Evolutionary conservation across 257 asterid genomes (phyloP).

Genomic region (Solanum sejunctum): DNA sequence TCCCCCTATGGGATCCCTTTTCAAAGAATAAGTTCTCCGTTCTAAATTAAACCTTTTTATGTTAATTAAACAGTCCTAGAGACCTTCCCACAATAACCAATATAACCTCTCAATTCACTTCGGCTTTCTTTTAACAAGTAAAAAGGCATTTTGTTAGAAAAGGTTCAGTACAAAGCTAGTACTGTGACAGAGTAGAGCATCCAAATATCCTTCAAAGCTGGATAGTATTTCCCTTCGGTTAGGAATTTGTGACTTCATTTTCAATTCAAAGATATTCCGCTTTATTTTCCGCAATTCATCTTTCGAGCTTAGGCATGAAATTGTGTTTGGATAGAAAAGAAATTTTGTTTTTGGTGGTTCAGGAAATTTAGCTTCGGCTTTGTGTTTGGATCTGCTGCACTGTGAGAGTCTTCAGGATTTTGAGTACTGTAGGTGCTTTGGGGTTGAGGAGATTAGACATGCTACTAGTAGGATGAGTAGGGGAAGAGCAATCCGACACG

Average conservation of each 20-base stretch:
- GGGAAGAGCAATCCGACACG: too few species aligned
- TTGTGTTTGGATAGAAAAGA: neutral
- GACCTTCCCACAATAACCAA: neutral
- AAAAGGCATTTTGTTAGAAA: neutral
- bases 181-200: neutral
- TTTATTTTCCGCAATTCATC: neutral
- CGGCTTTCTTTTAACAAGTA: neutral
- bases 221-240: neutral
- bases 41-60: neutral
- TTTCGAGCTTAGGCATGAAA: neutral
- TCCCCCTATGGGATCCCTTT: neutral
- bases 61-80: neutral
- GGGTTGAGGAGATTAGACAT: too few species aligned
- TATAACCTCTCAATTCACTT: neutral
- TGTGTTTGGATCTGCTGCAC: neutral
- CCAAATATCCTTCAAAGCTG: neutral
- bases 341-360: neutral
- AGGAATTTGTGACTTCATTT: neutral
- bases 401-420: too few species aligned
- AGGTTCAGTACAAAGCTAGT: neutral
- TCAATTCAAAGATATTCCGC: neutral
- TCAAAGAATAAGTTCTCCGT: neutral
- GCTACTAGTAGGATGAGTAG: too few species aligned
- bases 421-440: too few species aligned
- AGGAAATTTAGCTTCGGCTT: neutral